Conservation (phyloP, 2,329 filamentous ascomycete genomes). For the Cytospora piceae region DNA sequence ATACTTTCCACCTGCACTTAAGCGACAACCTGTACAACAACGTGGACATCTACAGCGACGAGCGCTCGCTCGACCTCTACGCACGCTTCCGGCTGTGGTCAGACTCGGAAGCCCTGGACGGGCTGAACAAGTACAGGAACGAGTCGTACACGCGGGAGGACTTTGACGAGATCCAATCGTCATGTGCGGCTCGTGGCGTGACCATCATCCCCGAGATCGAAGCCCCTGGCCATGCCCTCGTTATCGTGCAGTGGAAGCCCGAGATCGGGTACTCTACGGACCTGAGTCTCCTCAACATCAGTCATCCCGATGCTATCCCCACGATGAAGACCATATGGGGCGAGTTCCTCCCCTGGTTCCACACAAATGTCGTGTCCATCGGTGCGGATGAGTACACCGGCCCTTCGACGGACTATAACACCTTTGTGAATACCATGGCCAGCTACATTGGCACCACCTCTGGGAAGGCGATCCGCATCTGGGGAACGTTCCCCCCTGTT, state of each 20-base stretch:
- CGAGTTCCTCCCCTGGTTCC: constrained; percentile 59
- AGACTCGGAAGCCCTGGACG: constrained; percentile 49
- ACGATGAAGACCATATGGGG: constrained; percentile 57
- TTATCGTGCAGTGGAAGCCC: constrained; percentile 62
- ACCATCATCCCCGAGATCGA: constrained; percentile 65
- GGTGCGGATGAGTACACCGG: constrained; percentile 60
- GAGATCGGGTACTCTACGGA: constrained; percentile 53
- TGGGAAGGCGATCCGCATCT: constrained; percentile 55
- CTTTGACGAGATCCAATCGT: constrained; percentile 55
- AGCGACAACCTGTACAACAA: constrained; percentile 61
- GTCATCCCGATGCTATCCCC: constrained; percentile 57
- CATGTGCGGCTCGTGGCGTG: constrained; percentile 58
- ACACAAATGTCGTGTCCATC: constrained; percentile 58
- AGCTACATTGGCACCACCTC: constrained; percentile 45
- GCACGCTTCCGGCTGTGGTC: constrained; percentile 60
- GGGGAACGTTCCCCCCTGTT: constrained; percentile 57
- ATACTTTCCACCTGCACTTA: constrained; percentile 61
- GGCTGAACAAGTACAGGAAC: constrained; percentile 54
- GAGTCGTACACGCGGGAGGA: constrained; percentile 57
- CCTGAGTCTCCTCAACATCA: constrained; percentile 57
- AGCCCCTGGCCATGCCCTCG: constrained; percentile 59
- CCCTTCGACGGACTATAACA: constrained; percentile 52
- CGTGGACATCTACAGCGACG: constrained; percentile 48
- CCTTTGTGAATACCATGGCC: constrained; percentile 57
- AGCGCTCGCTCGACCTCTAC: constrained; percentile 54